Evolutionary conservation across 2,329 filamentous ascomycete species (phyloP).

Genomic region (Aureobasidium leucospermi): DNA sequence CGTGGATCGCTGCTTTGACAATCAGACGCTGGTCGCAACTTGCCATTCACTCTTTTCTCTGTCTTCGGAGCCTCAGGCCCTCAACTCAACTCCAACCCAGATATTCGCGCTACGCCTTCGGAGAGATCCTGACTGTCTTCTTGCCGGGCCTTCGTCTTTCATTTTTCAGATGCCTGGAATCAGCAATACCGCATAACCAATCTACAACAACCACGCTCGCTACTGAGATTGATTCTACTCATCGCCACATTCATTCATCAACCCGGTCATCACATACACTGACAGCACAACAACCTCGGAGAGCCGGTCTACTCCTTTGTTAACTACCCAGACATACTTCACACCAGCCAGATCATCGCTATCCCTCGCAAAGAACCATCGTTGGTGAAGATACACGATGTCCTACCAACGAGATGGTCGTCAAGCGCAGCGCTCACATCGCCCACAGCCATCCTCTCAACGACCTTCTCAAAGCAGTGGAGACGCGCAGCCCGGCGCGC

Average conservation of each 20-base stretch:
- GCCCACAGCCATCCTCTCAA: not conserved
- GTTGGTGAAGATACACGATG: not conserved
- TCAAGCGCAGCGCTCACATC: not conserved
- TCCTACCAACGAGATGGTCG: not conserved
- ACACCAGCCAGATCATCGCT: not conserved
- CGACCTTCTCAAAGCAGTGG: not conserved
- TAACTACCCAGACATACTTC: not conserved
- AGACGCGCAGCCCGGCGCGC: not conserved
- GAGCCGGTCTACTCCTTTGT: not conserved
- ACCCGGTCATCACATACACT: not conserved
- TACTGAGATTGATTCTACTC: not conserved
- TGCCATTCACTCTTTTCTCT: not conserved
- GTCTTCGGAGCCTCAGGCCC: not conserved
- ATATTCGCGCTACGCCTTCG: not conserved
- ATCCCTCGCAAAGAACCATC: not conserved
- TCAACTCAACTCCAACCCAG: not conserved
- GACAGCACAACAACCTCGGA: not conserved
- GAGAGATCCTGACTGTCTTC: too few species aligned
- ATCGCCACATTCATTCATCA: not conserved
- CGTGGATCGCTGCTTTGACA: slow-evolving; percentile 10
- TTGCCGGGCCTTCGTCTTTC: not conserved
- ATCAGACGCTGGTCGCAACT: slow-evolving; percentile 9
- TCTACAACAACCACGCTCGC: not conserved
- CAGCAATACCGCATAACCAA: not conserved
- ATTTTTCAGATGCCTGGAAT: not conserved